phyloP scores from a whole-genome alignment of 257 asterid species.

The Lycium barbarum region DNA sequence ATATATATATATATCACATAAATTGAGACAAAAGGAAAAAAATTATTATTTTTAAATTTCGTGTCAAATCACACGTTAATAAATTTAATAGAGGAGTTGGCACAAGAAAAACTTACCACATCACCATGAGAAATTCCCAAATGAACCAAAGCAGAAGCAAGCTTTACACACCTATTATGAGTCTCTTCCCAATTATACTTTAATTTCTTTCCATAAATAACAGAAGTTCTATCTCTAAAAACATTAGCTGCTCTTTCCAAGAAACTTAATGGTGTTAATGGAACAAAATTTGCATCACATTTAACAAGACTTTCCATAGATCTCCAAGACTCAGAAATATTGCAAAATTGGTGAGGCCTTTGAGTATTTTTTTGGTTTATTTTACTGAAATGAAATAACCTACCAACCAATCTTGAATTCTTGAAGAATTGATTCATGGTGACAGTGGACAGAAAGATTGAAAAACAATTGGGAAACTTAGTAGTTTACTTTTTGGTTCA shows the following conservation, averaged over 20 bases:
- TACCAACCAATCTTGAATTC: background rate
- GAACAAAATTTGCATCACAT: conserved; percentile 3
- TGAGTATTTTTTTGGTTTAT: background rate
- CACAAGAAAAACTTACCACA: conserved; percentile 3
- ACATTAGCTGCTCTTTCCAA: conserved; percentile 25
- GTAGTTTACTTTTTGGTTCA: too few species aligned
- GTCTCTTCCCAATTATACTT: conserved; percentile 21
- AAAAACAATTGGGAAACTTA: background rate
- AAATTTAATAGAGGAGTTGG: too few species aligned
- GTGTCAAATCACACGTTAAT: too few species aligned
- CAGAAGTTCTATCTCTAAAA: background rate
- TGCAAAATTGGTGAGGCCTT: background rate
- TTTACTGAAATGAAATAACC: background rate
- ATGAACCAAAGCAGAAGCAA: conserved; percentile 5
- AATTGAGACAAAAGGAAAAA: too few species aligned
- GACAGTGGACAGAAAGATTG: background rate
- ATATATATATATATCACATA: too few species aligned
- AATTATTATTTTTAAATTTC: too few species aligned
- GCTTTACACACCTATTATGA: conserved; percentile 21
- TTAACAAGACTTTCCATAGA: background rate
- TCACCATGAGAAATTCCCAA: conserved; percentile 29
- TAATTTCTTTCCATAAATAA: conserved; percentile 11
- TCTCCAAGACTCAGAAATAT: background rate
- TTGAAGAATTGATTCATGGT: conserved; percentile 8
- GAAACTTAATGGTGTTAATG: conserved; percentile 26